Evolutionary conservation across 371 early-diverging fungal genomes (phyloP).

Genomic region (Ecytonucleospora hepatopenaei): DNA sequence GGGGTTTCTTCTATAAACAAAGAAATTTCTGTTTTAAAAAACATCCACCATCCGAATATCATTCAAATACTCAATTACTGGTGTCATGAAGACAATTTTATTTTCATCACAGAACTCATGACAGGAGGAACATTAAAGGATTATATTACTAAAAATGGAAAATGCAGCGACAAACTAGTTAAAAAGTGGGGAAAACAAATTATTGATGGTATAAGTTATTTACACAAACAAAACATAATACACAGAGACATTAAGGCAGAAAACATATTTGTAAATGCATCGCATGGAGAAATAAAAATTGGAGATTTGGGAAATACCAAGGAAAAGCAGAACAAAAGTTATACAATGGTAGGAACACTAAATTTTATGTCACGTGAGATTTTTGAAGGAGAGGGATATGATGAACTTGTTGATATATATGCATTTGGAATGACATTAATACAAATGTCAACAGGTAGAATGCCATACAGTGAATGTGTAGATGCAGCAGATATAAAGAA

Average conservation of each 20-base stretch:
- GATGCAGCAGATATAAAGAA: slow-evolving; percentile 72
- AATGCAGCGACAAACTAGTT: slow-evolving; percentile 51
- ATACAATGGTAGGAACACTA: slow-evolving; percentile 73
- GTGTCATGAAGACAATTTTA: slow-evolving; percentile 65
- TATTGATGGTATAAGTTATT: slow-evolving; percentile 66
- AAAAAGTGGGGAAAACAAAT: slow-evolving; percentile 38
- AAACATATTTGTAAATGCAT: slow-evolving; percentile 77
- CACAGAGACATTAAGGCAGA: slow-evolving; percentile 66
- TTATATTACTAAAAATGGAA: slow-evolving; percentile 60
- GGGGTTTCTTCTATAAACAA: slow-evolving; percentile 62
- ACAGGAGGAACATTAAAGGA: slow-evolving; percentile 68
- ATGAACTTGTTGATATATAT: slow-evolving; percentile 75
- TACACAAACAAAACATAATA: slow-evolving; percentile 68
- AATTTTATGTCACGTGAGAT: slow-evolving; percentile 63
- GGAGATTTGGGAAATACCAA: slow-evolving; percentile 78
- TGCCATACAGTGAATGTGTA: slow-evolving; percentile 72
- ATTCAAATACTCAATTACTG: slow-evolving; percentile 64
- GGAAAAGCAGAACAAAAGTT: slow-evolving; percentile 66
- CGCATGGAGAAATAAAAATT: slow-evolving; percentile 74
- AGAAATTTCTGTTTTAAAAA: slow-evolving; percentile 62
- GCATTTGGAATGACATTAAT: slow-evolving; percentile 79
- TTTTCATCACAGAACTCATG: slow-evolving; percentile 80
- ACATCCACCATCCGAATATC: slow-evolving; percentile 70
- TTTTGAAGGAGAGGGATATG: slow-evolving; percentile 66
- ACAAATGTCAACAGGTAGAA: slow-evolving; percentile 73